Percentiles rank a stretch among this genome's conserved stretches.
Conservation (phyloP, 75 land plant genomes). For the Cupressus sempervirens region DNA sequence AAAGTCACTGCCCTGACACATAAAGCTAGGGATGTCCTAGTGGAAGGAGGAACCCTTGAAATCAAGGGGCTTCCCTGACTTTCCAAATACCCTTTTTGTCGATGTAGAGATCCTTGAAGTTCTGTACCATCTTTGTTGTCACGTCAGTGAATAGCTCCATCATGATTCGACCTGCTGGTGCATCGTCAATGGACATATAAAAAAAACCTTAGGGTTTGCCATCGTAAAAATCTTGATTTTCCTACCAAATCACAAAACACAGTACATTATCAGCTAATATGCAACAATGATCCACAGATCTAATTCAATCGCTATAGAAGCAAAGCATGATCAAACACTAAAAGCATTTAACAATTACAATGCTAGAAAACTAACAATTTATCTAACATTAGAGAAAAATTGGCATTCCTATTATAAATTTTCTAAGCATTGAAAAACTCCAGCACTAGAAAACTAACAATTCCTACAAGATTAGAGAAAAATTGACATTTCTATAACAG, state of each 20-base stretch:
- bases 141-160: conserved; percentile 54
- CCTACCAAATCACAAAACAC: background rate
- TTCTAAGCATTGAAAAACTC: no score
- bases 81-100: conserved; percentile 69
- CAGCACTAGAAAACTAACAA: no score
- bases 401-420: no score
- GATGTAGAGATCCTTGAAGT: conserved; percentile 68
- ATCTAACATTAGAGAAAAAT: no score
- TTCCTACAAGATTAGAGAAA: no score
- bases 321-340: no score
- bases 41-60: conserved; percentile 65
- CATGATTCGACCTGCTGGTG: conserved; percentile 37
- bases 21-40: conserved; percentile 21
- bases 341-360: no score
- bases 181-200: background rate
- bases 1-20: conserved; percentile 32
- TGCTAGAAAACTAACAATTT: no score
- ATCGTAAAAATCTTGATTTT: background rate
- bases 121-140: conserved; percentile 57
- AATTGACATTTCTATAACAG: no score
- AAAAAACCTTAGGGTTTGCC: background rate
- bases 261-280: background rate
- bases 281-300: no score
- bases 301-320: no score
- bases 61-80: conserved; percentile 54